Conservation (phyloP, 257 asterid genomes). For the Voacanga thouarsii region DNA sequence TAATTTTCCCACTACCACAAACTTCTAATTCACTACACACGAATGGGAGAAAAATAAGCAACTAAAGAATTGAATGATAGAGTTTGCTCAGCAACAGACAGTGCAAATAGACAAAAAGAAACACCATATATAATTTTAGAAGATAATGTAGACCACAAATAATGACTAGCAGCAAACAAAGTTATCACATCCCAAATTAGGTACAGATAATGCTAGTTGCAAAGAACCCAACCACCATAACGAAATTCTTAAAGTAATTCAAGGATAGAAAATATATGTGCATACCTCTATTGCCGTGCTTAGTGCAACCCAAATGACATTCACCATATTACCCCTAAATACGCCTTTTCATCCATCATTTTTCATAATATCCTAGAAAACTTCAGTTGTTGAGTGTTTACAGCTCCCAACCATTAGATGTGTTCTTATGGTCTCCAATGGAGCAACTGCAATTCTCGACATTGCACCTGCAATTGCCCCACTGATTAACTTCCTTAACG, state of each 20-base stretch:
- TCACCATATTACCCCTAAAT: constrained; percentile 51
- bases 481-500: constrained; percentile 46
- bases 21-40: neutral
- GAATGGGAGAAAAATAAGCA: neutral
- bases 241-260: neutral
- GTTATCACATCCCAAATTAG: neutral
- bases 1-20: too few species aligned
- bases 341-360: constrained; percentile 50
- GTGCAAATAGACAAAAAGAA: too few species aligned
- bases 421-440: constrained; percentile 49
- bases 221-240: neutral
- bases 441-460: constrained; percentile 46
- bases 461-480: constrained; percentile 53
- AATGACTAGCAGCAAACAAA: too few species aligned
- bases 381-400: constrained; percentile 40
- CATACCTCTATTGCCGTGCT: constrained; percentile 56
- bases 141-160: too few species aligned
- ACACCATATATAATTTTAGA: too few species aligned
- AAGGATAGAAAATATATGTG: neutral
- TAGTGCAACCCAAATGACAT: constrained; percentile 52
- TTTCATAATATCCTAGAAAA: constrained; percentile 39
- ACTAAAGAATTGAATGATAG: neutral
- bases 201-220: neutral
- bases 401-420: constrained; percentile 52
- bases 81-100: neutral